Evolutionary conservation across 148 eudicot species (phyloP).

Genomic region (Chenopodium suecicum): DNA sequence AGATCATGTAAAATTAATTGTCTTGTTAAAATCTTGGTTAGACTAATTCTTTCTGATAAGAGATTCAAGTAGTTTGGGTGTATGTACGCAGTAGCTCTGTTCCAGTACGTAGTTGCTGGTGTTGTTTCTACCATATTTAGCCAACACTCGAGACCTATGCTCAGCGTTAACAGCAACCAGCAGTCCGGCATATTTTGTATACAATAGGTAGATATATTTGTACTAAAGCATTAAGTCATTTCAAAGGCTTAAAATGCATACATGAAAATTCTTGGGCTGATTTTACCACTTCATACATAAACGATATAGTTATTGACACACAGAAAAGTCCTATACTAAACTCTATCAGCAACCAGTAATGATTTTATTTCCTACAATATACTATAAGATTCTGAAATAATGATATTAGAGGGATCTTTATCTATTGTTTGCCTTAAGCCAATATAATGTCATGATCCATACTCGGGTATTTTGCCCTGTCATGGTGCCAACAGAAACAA

Average conservation of each 20-base stretch:
- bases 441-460: too few relatives aligned
- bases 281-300: background rate
- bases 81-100: background rate
- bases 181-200: background rate
- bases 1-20: background rate
- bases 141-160: background rate
- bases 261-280: background rate
- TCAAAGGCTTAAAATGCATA: background rate
- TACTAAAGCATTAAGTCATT: background rate
- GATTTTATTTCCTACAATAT: too few relatives aligned
- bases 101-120: background rate
- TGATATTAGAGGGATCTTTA: too few relatives aligned
- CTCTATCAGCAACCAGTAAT: too few relatives aligned
- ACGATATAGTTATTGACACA: too few relatives aligned
- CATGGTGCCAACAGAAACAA: too few relatives aligned
- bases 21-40: background rate
- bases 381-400: too few relatives aligned
- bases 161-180: background rate
- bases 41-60: background rate
- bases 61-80: background rate
- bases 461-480: too few relatives aligned
- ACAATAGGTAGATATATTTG: background rate
- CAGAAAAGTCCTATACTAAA: too few relatives aligned
- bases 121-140: background rate
- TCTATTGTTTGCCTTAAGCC: too few relatives aligned